These are phyloP conservation scores for Calophaca sinica DNA, from an alignment of 306 rosid species.

Conservation along the genomic window DNA sequence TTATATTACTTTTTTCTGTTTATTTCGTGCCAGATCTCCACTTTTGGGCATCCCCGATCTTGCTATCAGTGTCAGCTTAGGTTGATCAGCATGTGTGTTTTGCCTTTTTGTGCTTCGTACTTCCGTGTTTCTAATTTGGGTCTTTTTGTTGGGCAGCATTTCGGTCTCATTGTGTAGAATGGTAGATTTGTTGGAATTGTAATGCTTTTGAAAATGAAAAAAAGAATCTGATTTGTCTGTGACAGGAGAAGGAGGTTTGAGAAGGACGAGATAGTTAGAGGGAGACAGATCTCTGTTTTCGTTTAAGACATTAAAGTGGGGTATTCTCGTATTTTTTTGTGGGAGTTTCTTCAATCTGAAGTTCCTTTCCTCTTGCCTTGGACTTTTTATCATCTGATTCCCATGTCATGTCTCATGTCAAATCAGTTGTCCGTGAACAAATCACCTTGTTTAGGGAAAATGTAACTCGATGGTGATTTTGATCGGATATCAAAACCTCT, in stretches of 20 bases:
- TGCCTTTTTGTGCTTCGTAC: conserved; percentile 38
- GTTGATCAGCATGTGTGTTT: conserved; percentile 57
- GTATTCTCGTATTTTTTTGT: conserved; percentile 17
- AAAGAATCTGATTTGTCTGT: conserved; percentile 7
- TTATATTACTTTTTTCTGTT: conserved; percentile 52
- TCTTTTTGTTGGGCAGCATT: conserved; percentile 44
- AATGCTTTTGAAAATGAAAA: conserved; percentile 25
- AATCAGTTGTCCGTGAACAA: conserved; percentile 21
- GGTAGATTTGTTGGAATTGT: conserved; percentile 36
- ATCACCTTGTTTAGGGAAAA: conserved; percentile 21
- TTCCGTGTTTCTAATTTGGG: conserved; percentile 45
- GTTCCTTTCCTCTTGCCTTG: conserved; percentile 39
- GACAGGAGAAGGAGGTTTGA: conserved; percentile 11
- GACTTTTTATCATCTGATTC: conserved; percentile 30
- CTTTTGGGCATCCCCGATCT: conserved; percentile 47
- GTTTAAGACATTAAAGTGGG: conserved; percentile 1
- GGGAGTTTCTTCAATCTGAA: conserved; percentile 40
- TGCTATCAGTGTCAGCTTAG: conserved; percentile 55
- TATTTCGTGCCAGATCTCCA: conserved; percentile 70
- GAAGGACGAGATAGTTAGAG: conserved; percentile 28
- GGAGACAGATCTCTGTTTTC: conserved; percentile 49
- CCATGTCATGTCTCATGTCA: conserved; percentile 12
- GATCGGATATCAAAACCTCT: conserved; percentile 31
- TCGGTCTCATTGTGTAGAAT: conserved; percentile 39
- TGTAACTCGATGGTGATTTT: conserved; percentile 28